Conservation (phyloP, 352 stramenopile genomes). For the Globisporangium alternatum region DNA sequence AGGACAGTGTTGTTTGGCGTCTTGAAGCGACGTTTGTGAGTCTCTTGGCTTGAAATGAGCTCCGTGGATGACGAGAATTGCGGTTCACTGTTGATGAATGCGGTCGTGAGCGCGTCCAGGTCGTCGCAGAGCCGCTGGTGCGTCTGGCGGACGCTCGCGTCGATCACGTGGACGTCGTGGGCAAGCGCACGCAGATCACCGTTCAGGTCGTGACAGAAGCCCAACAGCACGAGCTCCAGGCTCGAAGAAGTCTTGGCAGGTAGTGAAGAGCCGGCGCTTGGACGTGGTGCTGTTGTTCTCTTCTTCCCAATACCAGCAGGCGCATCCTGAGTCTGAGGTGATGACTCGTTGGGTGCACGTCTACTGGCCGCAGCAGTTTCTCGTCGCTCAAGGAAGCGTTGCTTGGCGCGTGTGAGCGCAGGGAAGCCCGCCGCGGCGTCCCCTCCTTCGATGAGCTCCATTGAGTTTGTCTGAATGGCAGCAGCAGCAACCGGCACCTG, state of each 20-base stretch:
- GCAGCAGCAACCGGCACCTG: background rate
- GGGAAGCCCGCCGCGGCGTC: constrained; percentile 17
- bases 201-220: constrained; percentile 2
- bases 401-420: constrained; percentile 28
- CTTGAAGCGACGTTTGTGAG: background rate
- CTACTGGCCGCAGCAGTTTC: background rate
- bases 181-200: background rate
- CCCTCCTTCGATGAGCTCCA: background rate
- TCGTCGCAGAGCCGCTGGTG: background rate
- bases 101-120: constrained; percentile 4
- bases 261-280: background rate
- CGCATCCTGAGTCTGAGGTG: background rate
- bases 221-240: background rate
- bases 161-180: background rate
- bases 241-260: background rate
- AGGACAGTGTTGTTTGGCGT: background rate
- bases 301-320: background rate
- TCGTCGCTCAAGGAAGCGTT: constrained; percentile 19
- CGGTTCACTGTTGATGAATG: background rate
- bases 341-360: background rate
- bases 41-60: background rate
- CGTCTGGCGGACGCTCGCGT: background rate
- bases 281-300: background rate
- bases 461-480: background rate
- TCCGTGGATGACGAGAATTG: background rate